These are phyloP conservation scores for Planoprotostelium fungivorum DNA, from an alignment of 78 protist species.

Conservation along the genomic window DNA sequence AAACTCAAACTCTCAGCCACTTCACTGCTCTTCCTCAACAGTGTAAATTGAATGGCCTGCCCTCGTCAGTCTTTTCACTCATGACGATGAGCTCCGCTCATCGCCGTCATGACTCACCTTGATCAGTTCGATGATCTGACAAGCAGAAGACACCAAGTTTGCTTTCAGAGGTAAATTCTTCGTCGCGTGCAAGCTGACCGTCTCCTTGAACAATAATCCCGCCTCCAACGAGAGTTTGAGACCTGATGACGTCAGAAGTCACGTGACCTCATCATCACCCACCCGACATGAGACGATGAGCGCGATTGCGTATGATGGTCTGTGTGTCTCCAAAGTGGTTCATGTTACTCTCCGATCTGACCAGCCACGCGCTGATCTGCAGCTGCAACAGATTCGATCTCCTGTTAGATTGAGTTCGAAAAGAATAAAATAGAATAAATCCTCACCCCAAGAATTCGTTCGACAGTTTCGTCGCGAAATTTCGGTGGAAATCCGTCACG, in stretches of 20 bases:
- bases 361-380: background rate
- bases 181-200: background rate
- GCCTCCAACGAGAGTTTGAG: background rate
- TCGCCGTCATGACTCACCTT: conserved; percentile 6
- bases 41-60: conserved; percentile 11
- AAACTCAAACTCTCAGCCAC: conserved; percentile 2
- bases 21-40: background rate
- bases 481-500: conserved; percentile 23
- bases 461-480: background rate
- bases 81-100: background rate
- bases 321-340: background rate
- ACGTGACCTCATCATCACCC: background rate
- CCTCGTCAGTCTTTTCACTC: background rate
- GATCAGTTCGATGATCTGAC: conserved; percentile 13
- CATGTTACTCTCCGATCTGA: background rate
- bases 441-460: conserved; percentile 16
- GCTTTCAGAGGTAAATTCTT: background rate
- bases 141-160: background rate
- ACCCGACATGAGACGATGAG: background rate
- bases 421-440: conserved; percentile 11
- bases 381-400: conserved; percentile 15
- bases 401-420: conserved; percentile 18
- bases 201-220: background rate
- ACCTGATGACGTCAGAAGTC: background rate
- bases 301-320: background rate